phyloP scores from a whole-genome alignment of 2,329 filamentous ascomycete genomes.

The Calonectria leucothoes region DNA sequence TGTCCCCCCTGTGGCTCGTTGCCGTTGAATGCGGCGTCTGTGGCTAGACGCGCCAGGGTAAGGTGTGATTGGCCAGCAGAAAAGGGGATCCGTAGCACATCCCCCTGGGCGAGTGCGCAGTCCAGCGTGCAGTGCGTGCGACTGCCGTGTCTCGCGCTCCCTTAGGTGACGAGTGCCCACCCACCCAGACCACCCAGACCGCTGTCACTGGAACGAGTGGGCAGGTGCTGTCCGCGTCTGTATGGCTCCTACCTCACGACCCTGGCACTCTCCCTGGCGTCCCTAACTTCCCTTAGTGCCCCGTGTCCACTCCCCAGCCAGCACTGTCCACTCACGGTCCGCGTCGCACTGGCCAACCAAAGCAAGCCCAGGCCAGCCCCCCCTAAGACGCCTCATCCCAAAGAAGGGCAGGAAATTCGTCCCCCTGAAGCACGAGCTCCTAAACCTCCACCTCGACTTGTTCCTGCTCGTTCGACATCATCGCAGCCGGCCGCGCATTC shows the following conservation, averaged over 20 bases:
- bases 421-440: constrained; percentile 51
- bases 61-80: constrained; percentile 26
- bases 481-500: constrained; percentile 34
- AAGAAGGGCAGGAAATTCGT: constrained; percentile 49
- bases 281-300: constrained; percentile 37
- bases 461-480: constrained; percentile 41
- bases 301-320: constrained; percentile 41
- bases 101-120: constrained; percentile 19
- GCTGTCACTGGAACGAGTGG: constrained; percentile 16
- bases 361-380: constrained; percentile 32
- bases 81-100: constrained; percentile 38
- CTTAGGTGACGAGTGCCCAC: constrained; percentile 12
- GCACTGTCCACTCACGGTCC: constrained; percentile 41
- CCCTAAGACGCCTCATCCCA: constrained; percentile 37
- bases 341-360: constrained; percentile 46
- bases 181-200: neutral
- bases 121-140: neutral
- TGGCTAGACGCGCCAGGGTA: constrained; percentile 25
- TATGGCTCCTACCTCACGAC: constrained; percentile 13
- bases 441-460: constrained; percentile 44
- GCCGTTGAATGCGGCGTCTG: constrained; percentile 13
- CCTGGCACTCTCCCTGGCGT: constrained; percentile 31
- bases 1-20: constrained; percentile 26
- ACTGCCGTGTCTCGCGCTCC: constrained; percentile 24
- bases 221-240: constrained; percentile 17